These are phyloP conservation scores for Pleurostoma richardsiae DNA, from an alignment of 2,329 filamentous ascomycete genomes.

Conservation along the genomic window DNA sequence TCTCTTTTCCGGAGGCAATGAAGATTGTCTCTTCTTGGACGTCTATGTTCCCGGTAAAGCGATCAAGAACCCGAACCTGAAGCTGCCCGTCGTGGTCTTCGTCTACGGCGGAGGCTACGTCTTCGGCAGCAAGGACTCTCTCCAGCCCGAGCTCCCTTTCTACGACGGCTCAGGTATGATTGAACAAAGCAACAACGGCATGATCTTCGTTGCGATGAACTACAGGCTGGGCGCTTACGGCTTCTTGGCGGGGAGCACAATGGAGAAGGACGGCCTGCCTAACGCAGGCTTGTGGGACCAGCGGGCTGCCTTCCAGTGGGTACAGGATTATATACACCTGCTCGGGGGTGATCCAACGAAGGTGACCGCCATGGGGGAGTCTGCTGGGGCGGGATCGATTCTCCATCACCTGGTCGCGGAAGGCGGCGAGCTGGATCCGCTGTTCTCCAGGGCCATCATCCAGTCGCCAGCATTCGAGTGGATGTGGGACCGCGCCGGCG, in stretches of 20 bases:
- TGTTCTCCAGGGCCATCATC: constrained; percentile 29
- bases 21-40: constrained; percentile 46
- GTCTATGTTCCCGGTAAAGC: constrained; percentile 39
- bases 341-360: constrained; percentile 34
- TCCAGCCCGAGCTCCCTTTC: constrained; percentile 24
- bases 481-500: constrained; percentile 24
- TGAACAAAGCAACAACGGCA: constrained; percentile 24
- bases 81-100: constrained; percentile 38
- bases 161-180: constrained; percentile 32
- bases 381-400: constrained; percentile 41
- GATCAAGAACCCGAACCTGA: constrained; percentile 23
- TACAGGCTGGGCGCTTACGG: constrained; percentile 44
- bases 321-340: constrained; percentile 30
- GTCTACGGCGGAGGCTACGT: constrained; percentile 40
- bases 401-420: constrained; percentile 42
- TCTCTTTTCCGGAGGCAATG: constrained; percentile 21
- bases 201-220: constrained; percentile 42
- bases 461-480: constrained; percentile 28
- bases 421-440: constrained; percentile 34
- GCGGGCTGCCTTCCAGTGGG: constrained; percentile 35
- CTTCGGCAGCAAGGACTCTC: constrained; percentile 32
- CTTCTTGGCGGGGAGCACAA: constrained; percentile 32
- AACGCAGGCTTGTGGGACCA: constrained; percentile 36
- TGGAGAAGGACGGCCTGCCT: constrained; percentile 13
- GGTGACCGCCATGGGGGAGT: constrained; percentile 39